Base-by-base conservation (phyloP, 139 green algal genomes). In the Chlorella sp. region DNA sequence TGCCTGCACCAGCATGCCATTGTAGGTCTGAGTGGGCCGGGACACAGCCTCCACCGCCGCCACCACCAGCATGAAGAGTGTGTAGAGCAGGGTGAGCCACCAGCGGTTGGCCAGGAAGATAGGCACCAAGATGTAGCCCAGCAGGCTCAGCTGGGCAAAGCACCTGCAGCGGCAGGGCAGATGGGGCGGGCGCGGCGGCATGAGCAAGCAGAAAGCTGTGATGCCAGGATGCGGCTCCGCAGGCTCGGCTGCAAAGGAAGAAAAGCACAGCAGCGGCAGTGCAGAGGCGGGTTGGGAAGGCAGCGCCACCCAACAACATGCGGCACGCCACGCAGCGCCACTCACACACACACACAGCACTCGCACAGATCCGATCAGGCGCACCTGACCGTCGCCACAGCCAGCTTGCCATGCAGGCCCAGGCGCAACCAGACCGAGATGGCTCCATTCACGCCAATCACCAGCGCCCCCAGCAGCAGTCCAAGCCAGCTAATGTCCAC, bases 101-200 rank as follows among this genome's bases (percentile, higher is more conserved):
- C 32, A 89, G 23, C 39, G 39, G 85, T 94, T 83, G 51, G 78
- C 80, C 0, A 39, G 63, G 80, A 98, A 97, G 68, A 97, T 94
- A 17, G 94, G 95, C 17, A 91, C 88, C 32, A 98, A 86, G 39
- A 97, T 87, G 80, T 93, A 94, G 15, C 94, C 95, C 69, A 98
- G 86, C 9, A 96, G 3, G 5, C 78, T 89, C 39, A 98, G 89
- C 82, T 96, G 92, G 18, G 92, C 36, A 34, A 90, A 80, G 56
- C 88, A 90, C 63, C 87, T 92, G 88, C 81, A n/a, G n/a, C n/a
- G n/a, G n/a, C n/a, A 13, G 64, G 20, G 64, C 28, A 21, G 64
- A n/a, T 23, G 4, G 13, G 21, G 28, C 18, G n/a, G 64, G 62
- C 11, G 25, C 25, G 3, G 25, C 3, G 62, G 25, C 3, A n/a